Conservation (phyloP, 352 stramenopile species). For the Hyaloperonospora arabidopsidis region DNA sequence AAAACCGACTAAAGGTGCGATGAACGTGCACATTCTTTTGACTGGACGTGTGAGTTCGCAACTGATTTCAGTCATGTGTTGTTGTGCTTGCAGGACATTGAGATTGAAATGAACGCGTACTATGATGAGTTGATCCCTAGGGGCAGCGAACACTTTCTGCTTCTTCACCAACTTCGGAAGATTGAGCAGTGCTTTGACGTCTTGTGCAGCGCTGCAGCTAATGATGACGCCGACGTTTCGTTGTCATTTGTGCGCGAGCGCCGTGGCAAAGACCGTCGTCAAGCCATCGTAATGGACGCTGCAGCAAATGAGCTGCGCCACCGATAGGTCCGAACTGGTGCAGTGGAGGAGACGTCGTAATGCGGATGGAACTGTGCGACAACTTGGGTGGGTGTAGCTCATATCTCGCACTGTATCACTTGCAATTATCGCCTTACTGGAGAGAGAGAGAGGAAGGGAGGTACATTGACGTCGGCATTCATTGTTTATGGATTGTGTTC, state of each 20-base stretch:
- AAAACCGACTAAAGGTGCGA: constrained; percentile 61
- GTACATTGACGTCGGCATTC: constrained; percentile 64
- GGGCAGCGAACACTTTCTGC: constrained; percentile 38
- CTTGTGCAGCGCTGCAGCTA: constrained; percentile 27
- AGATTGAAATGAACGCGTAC: constrained; percentile 69
- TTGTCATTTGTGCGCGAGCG: constrained; percentile 53
- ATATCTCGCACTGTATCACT: constrained; percentile 2
- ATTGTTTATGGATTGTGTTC: constrained; percentile 92
- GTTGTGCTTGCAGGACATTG: constrained; percentile 41
- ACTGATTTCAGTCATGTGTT: constrained; percentile 6
- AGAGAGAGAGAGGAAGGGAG: background rate
- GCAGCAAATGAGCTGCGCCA: constrained; percentile 52
- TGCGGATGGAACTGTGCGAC: background rate
- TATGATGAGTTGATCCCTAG: constrained; percentile 51
- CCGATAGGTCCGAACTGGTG: constrained; percentile 24
- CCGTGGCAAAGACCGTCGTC: constrained; percentile 63
- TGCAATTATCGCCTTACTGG: constrained; percentile 1
- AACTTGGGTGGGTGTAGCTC: constrained; percentile 7
- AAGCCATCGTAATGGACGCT: constrained; percentile 60
- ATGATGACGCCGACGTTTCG: constrained; percentile 24
- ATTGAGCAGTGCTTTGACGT: constrained; percentile 62
- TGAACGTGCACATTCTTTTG: background rate
- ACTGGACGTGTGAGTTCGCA: background rate
- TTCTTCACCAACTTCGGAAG: constrained; percentile 69
- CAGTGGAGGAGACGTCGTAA: background rate